Evolutionary conservation across 768 basidiomycete genomes (phyloP), one percentile per base, ranked within the genome.

Genomic region (Mycena polygramma): DNA sequence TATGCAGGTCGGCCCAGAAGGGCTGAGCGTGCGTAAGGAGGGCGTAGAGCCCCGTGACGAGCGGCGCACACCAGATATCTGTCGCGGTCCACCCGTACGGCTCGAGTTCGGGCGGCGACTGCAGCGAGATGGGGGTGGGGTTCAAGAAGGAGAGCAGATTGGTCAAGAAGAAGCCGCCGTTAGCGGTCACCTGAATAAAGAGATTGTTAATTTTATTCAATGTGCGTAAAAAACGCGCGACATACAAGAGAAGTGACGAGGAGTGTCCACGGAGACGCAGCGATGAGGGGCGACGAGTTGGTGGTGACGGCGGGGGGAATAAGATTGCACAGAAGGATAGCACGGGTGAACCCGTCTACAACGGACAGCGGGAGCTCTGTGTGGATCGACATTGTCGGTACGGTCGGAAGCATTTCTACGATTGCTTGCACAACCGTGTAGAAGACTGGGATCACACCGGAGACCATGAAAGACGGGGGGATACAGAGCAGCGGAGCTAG

Each of bases 11-110:
- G 1, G 86, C 88, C 91, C 91, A 96, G 79, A 93, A 92, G 0
- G 95, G 93, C 77, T 97, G 95, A 2, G 93, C 91, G 71, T 96
- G 94, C 11, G 95, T 96, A 60, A 96, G 86, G 66, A 91, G 87
- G 62, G 95, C 91, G 77, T 94, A 96, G 13, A 96, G 77, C 1
- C 85, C 92, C 14, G 94, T 95, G 74, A 91, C 82, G 73, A 91
- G 81, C 9, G 94, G 91, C 11, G 96, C 94, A 79, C 89, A 89
- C 95, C 96, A 97, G 37, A 96, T 79, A 77, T 97, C 96, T 0
- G 89, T 87, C 26, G 90, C 89, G 51, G 90, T 92, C 96, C 96
- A 97, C 15, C 96, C 96, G 66, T 92, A 92, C 0, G 94, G 87
- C 62, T 85, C 85, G 10, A 98, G 85, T 77, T 97, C 96, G 0